Evolutionary conservation across 345 rosid genomes (phyloP), one percentile per base, ranked within the genome.

Genomic region (Citrus trifoliata): DNA sequence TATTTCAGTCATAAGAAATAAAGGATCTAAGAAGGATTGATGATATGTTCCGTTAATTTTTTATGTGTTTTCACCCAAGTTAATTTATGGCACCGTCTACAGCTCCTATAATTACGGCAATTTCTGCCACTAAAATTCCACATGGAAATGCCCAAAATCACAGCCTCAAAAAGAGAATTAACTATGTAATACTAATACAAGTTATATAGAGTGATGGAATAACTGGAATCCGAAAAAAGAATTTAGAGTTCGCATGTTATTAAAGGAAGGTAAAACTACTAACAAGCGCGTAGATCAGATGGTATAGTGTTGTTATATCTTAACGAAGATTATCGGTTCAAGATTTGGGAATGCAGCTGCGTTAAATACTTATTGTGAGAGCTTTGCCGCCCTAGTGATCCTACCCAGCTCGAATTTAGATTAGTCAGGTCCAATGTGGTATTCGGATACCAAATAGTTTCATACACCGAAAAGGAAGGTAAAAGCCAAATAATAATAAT

Each of bases 191-290:
- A 67, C 62, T 79, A 67, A 69, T 79, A 74, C 35, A 38, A 30
- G 74, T 13, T 30, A 10, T 13, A 0, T 53, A 74, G 85, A 81
- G 86, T 82, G 88, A 85, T 78, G 58, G 58, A 18, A 53, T 53
- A 46, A 46, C 51, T 53, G 86, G 91, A 90, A 93, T 93, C 92
- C 93, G 94, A 84, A 91, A 88, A 85, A 83, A 91, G 89, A 83
- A 88, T 85, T 79, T 76, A 66, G 83, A 83, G 89, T 86, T 94
- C 86, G 91, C 93, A 95, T 92, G 92, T 88, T 92, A 88, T 87
- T 87, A 88, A 89, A 90, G 93, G 5, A 32, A 32, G 33, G 33
- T 32, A 32, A 32, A 32, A 0, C 33, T 32, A 32, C 33, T 32
- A 32, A 32, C 0, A 32, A 32, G 0, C 0, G 33, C 33, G 5